Evolutionary conservation across 2,329 filamentous ascomycete genomes (phyloP).

Genomic region (Fusarium tanahbumbuense): DNA sequence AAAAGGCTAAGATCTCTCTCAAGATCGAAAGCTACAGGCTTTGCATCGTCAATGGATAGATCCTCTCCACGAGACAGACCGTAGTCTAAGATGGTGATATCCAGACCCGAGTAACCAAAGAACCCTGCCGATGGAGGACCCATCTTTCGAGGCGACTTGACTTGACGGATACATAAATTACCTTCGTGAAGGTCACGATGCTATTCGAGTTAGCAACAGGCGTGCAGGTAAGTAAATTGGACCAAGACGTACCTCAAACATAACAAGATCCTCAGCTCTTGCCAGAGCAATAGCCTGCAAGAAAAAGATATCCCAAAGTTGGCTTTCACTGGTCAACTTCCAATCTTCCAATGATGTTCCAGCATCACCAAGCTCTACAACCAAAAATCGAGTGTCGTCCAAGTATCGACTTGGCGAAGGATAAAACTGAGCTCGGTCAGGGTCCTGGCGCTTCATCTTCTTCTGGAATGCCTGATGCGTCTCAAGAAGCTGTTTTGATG

Average conservation of each 20-base stretch:
- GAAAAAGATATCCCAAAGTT: constrained; percentile 73
- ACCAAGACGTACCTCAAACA: constrained; percentile 65
- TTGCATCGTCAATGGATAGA: constrained; percentile 50
- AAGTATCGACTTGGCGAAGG: constrained; percentile 70
- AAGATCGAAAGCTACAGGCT: constrained; percentile 66
- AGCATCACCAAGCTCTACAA: constrained; percentile 72
- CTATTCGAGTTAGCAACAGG: constrained; percentile 50
- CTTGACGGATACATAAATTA: constrained; percentile 68
- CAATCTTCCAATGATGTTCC: constrained; percentile 70
- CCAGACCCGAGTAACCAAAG: constrained; percentile 70
- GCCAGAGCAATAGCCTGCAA: constrained; percentile 70
- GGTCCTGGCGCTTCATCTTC: constrained; percentile 65
- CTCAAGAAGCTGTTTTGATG: constrained; percentile 64
- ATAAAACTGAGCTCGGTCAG: constrained; percentile 69
- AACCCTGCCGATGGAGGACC: constrained; percentile 50
- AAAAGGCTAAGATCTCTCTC: constrained; percentile 71
- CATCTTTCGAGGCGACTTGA: constrained; percentile 50
- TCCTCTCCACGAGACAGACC: constrained; percentile 70
- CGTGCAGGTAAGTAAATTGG: background rate
- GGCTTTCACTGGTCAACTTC: constrained; percentile 58
- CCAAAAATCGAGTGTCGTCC: constrained; percentile 68
- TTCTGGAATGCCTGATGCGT: constrained; percentile 70
- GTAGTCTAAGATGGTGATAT: constrained; percentile 74
- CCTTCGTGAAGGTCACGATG: constrained; percentile 75
- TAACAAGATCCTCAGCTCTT: constrained; percentile 66